Conservation (phyloP, 1,284 basidiomycete species). For the Pyrrhoderma noxium region DNA sequence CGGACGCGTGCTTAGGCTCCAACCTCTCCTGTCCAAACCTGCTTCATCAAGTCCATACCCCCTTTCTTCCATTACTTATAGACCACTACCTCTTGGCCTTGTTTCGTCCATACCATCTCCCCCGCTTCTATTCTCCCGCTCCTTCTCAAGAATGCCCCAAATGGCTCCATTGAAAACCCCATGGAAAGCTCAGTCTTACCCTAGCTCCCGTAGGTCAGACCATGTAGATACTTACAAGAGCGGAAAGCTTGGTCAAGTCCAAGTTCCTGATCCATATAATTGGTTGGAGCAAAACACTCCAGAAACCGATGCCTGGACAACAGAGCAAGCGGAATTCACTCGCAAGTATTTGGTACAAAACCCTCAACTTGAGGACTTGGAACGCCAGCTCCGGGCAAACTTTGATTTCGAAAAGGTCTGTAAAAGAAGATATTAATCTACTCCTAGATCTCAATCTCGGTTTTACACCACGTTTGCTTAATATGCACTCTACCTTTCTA, state of each 20-base stretch:
- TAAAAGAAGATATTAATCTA: background rate
- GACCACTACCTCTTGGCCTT: background rate
- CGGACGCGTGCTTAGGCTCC: background rate
- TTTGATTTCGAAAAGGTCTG: slow-evolving; percentile 65
- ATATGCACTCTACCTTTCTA: slow-evolving; percentile 23
- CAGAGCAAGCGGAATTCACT: slow-evolving; percentile 56
- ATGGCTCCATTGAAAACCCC: slow-evolving; percentile 27
- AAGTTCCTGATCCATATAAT: slow-evolving; percentile 64
- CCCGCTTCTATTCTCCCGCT: background rate
- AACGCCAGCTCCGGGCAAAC: slow-evolving; percentile 53
- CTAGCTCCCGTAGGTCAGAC: slow-evolving; percentile 52
- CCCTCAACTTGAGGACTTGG: slow-evolving; percentile 47
- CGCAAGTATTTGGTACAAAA: slow-evolving; percentile 54
- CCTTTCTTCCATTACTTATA: slow-evolving; percentile 8
- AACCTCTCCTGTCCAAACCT: background rate
- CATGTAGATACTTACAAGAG: slow-evolving; percentile 66
- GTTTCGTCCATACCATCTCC: background rate
- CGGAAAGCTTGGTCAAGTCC: slow-evolving; percentile 48
- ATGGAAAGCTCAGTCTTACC: slow-evolving; percentile 49
- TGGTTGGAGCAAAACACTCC: slow-evolving; percentile 59
- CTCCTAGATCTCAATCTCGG: background rate
- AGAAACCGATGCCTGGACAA: slow-evolving; percentile 61
- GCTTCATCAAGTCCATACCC: background rate
- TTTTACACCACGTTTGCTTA: background rate
- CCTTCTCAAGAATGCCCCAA: slow-evolving; percentile 1